Percentiles rank a stretch among this genome's conserved stretches.
Evolutionary conservation across 2,329 filamentous ascomycete genomes (phyloP).

Genomic region (Botrytis aclada): DNA sequence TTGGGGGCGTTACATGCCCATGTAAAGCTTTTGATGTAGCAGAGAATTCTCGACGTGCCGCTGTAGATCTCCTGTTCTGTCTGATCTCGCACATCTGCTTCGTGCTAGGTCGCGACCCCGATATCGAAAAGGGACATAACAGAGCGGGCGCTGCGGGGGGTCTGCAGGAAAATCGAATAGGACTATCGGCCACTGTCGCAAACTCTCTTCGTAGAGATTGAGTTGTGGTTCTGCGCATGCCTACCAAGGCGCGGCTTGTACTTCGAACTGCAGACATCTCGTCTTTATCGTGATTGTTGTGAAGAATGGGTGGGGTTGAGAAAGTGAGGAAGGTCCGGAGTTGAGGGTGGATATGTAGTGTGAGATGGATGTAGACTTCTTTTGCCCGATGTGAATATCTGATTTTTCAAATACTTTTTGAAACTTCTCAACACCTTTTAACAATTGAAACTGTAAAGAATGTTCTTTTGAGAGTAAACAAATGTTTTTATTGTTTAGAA

Average conservation of each 20-base stretch:
- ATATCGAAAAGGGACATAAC: constrained; percentile 11
- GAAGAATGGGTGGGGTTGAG: not conserved
- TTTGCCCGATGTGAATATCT: constrained; percentile 2
- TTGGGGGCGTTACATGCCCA: constrained; percentile 78
- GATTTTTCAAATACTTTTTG: not conserved
- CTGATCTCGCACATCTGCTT: constrained; percentile 13
- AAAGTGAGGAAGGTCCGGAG: constrained; percentile 8
- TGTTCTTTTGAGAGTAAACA: not conserved
- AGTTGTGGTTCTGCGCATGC: constrained; percentile 19
- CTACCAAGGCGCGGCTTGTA: constrained; percentile 16
- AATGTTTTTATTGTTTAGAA: not conserved
- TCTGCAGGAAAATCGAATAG: constrained; percentile 17
- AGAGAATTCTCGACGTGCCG: constrained; percentile 53
- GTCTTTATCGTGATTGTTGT: not conserved
- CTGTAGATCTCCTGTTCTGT: constrained; percentile 2
- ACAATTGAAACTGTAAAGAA: not conserved
- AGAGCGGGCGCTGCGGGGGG: constrained; percentile 1
- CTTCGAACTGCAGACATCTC: constrained; percentile 25
- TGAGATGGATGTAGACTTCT: constrained; percentile 11
- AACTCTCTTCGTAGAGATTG: constrained; percentile 23
- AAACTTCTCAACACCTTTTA: not conserved
- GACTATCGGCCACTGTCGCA: constrained; percentile 16
- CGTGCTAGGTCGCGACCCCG: constrained; percentile 15
- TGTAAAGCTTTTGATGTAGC: constrained; percentile 60
- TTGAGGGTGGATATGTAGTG: not conserved